These are phyloP conservation scores for Dothistroma pini DNA, from an alignment of 2,329 filamentous ascomycete species.

Conservation along the genomic window DNA sequence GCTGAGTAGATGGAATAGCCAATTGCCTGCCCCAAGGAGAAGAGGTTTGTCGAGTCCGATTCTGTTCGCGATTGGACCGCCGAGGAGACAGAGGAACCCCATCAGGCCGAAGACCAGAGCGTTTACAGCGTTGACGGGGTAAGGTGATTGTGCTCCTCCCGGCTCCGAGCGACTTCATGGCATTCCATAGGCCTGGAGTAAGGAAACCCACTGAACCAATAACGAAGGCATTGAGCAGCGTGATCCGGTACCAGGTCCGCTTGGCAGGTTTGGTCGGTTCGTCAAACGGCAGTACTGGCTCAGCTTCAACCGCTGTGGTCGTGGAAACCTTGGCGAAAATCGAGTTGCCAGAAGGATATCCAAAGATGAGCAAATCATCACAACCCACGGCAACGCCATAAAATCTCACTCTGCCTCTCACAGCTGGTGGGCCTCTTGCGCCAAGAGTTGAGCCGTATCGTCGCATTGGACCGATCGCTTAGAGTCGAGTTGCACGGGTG, in stretches of 20 bases:
- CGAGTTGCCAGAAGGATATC: background rate
- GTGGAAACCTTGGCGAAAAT: background rate
- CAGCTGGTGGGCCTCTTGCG: background rate
- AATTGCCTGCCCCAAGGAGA: slow-evolving; percentile 42
- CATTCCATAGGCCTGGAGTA: slow-evolving; percentile 53
- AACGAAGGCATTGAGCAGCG: slow-evolving; percentile 53
- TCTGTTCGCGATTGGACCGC: slow-evolving; percentile 48
- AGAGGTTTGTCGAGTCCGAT: slow-evolving; percentile 49
- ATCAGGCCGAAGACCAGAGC: slow-evolving; percentile 49
- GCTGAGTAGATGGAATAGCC: slow-evolving; percentile 50
- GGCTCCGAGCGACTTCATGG: slow-evolving; percentile 53
- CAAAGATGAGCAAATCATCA: background rate
- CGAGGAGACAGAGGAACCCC: slow-evolving; percentile 48
- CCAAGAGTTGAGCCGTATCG: background rate
- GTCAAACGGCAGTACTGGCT: background rate
- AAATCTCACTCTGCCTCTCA: background rate
- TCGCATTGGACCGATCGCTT: background rate
- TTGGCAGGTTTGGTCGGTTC: background rate
- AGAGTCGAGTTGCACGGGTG: background rate
- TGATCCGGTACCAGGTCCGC: slow-evolving; percentile 48
- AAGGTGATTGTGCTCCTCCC: slow-evolving; percentile 52
- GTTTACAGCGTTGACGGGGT: slow-evolving; percentile 52
- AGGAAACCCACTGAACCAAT: slow-evolving; percentile 53
- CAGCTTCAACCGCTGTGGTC: background rate
- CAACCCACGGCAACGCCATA: background rate